These are phyloP conservation scores for Eutypa lata DNA, from an alignment of 2,329 filamentous ascomycete species.

Conservation along the genomic window DNA sequence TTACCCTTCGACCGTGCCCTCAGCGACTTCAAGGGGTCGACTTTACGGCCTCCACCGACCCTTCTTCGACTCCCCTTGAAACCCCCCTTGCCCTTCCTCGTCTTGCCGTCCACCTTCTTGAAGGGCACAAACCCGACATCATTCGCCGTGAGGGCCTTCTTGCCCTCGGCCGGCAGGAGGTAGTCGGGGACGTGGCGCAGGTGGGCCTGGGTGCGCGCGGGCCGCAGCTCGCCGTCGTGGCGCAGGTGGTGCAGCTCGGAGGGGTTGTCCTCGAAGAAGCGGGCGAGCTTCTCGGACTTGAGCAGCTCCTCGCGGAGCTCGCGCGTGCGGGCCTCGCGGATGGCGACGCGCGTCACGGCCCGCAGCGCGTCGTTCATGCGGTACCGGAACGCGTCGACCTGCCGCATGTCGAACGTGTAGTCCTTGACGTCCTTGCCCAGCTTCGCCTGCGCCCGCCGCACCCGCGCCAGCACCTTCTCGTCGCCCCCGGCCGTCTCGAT, in stretches of 20 bases:
- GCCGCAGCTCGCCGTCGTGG: slow-evolving; percentile 84
- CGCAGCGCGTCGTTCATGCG: slow-evolving; percentile 89
- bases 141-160: slow-evolving; percentile 61
- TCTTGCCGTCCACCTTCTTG: slow-evolving; percentile 52
- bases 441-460: slow-evolving; percentile 74
- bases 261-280: slow-evolving; percentile 97
- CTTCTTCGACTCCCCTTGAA: slow-evolving; percentile 48
- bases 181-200: slow-evolving; percentile 95
- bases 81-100: slow-evolving; percentile 36
- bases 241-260: slow-evolving; percentile 81
- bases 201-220: slow-evolving; percentile 82
- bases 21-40: slow-evolving; percentile 87
- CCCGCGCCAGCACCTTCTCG: slow-evolving; percentile 78
- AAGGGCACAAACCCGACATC: slow-evolving; percentile 76
- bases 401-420: slow-evolving; percentile 92
- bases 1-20: slow-evolving; percentile 57
- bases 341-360: slow-evolving; percentile 82
- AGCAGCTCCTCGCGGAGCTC: slow-evolving; percentile 87
- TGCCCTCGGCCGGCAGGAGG: slow-evolving; percentile 74
- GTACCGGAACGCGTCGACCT: slow-evolving; percentile 91
- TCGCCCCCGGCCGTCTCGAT: slow-evolving; percentile 75
- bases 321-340: slow-evolving; percentile 83
- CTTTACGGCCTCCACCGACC: slow-evolving; percentile 58
- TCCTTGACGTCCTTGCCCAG: slow-evolving; percentile 79
- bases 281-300: slow-evolving; percentile 89